Evolutionary conservation across 2,329 filamentous ascomycete genomes (phyloP), one percentile per base, ranked within the genome.

Genomic region (Dactylellina cionopaga): DNA sequence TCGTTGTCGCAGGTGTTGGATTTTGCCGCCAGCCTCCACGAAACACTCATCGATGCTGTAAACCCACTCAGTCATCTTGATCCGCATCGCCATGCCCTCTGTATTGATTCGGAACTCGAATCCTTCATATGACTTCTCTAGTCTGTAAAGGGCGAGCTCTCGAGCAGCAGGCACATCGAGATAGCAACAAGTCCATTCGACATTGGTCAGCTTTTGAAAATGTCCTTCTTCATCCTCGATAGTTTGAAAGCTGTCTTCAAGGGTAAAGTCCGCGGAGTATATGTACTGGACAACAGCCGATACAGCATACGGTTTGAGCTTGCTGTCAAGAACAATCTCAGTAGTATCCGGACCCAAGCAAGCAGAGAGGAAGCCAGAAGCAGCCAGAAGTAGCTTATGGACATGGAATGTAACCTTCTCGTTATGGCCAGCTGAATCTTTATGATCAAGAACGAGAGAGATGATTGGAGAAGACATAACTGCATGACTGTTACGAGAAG

Each of bases 21-120:
- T 31, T 24, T 59, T 60, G 5, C 59, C 68, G n/a, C 52, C 68
- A 4, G 44, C 11, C 10, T 65, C 43, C 24, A 72, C 15, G 35
- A 33, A 65, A 1, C 10, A 17, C 5, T 72, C 68, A 15, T 72
- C 29, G 1, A 72, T 17, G 5, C 44, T 41, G 15, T 72, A 72
- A n/a, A 55, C 41, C 59, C 59, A 72, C n/a, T 65, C 49, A 1
- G 68, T 72, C 59, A 72, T 65, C 37, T 65, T 59, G 13, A 65
- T 17, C 24, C 68, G 59, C 52, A 47, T 59, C 4, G 25, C 25
- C 31, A 54, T 52, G 11, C 52, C 68, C n/a, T 10, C 25, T 2
- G 31, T 11, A 15, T 72, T 72, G 5, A 47, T 60, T 3, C 54
- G 59, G 25, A 72, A 72, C 17, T 72, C 68, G 17, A 72, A 65